Base-by-base conservation (phyloP, 805 yeast species). In the Deakozyma indianensis region DNA sequence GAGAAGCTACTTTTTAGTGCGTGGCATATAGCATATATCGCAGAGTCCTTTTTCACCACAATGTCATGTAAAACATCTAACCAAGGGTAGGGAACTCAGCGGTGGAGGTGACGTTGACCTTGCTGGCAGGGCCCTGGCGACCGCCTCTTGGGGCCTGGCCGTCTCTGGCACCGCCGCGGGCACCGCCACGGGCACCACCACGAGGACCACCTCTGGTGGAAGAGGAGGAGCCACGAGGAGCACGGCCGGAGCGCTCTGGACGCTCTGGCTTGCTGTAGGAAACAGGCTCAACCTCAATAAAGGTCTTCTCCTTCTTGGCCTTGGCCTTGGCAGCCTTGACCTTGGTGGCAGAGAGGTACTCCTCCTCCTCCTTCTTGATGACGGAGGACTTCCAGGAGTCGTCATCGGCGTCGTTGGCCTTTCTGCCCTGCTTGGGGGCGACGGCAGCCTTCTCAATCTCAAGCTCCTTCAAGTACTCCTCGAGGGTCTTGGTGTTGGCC, bases 241-340 rank as follows among this genome's bases (percentile, higher is more conserved):
- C 42, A 25, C 46, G 45, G 22, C 40, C 44, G 15, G 41, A 21
- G 43, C 43, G 42, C 40, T 32, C 23, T 35, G 51, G 51, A 16
- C 46, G 48, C 41, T 43, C 43, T 42, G 43, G 43, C 40, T 41
- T n/a, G 74, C 48, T 51, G 47, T 50, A 45, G 44, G 48, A 49
- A 29, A 53, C 67, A 50, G 88, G 83, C 56, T 78, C 78, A 56
- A 84, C 71, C 54, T 84, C 90, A 62, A 87, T 71, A 63, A 71
- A 68, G 60, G 69, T 74, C 81, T 86, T 86, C 67, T 82, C 82
- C 78, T 88, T 88, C 65, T 71, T 74, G 53, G 79, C 73, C 77
- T 86, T 87, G 62, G 72, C 60, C 69, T 77, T 81, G 59, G 68
- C 58, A 65, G 74, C 74, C 80, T 86, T 86, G 63, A 70, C 64